These are phyloP conservation scores for Phlyctochytrium arcticum DNA, from an alignment of 192 early-diverging fungal species.

Conservation along the genomic window DNA sequence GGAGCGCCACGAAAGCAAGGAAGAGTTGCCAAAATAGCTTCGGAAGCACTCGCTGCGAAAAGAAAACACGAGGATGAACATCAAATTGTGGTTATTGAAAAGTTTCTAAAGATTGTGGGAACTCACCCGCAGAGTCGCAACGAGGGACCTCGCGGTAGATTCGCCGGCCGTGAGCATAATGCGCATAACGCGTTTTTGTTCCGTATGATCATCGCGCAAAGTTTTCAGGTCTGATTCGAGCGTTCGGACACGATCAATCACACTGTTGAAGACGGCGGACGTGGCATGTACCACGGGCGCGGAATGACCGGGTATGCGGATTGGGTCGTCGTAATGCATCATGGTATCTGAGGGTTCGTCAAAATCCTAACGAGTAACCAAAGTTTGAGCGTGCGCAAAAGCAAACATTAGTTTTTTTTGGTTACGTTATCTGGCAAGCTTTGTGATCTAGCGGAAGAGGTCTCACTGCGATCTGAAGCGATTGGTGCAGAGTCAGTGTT, in stretches of 20 bases:
- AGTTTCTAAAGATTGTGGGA: not conserved
- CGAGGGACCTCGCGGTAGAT: not conserved
- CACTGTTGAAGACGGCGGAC: slow-evolving; percentile 1
- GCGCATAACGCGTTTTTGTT: not conserved
- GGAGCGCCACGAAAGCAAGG: not conserved
- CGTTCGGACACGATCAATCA: slow-evolving; percentile 13
- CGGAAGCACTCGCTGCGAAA: not conserved
- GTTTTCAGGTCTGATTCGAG: slow-evolving; percentile 1
- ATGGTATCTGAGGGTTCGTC: not conserved
- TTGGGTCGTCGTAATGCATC: not conserved
- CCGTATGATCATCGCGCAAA: not conserved
- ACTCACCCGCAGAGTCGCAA: not conserved
- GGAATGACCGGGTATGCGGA: not conserved
- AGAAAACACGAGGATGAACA: not conserved
- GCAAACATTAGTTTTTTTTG: not conserved
- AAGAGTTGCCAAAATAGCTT: not conserved
- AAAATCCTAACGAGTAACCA: not conserved
- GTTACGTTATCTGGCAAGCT: not conserved
- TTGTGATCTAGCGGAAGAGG: not conserved
- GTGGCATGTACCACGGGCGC: not conserved
- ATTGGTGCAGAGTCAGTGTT: not conserved
- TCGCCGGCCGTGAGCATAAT: not conserved
- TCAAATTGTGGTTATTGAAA: not conserved
- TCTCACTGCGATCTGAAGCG: slow-evolving; percentile 11
- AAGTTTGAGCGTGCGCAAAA: no score